Percentiles rank a stretch among this genome's conserved stretches.
Evolutionary conservation across 106 monocot species (phyloP).

Genomic region (Posidonia australis): DNA sequence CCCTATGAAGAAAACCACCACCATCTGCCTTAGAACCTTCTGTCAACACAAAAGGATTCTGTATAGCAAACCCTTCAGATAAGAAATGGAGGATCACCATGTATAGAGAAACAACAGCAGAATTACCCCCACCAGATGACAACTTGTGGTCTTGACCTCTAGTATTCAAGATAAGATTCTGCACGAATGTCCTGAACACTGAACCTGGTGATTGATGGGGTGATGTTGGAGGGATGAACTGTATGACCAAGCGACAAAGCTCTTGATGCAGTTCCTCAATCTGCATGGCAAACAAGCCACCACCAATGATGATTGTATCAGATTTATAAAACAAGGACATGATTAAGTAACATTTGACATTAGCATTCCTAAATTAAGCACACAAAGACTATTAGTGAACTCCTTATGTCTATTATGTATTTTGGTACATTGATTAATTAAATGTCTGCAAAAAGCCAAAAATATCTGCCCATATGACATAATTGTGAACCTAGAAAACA

Average conservation of each 20-base stretch:
- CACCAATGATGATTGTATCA: background rate
- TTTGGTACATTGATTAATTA: too few species aligned
- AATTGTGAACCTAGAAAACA: too few species aligned
- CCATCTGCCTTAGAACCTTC: conserved; percentile 19
- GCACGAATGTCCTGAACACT: conserved; percentile 75
- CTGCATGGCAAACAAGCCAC: conserved; percentile 37
- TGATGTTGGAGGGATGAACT: conserved; percentile 58
- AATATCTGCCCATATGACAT: too few species aligned
- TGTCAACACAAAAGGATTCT: conserved; percentile 19
- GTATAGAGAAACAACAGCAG: conserved; percentile 69
- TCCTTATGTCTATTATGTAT: background rate
- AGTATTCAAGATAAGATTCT: conserved; percentile 55
- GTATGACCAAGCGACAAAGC: conserved; percentile 68
- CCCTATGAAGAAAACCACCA: conserved; percentile 73
- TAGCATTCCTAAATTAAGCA: background rate
- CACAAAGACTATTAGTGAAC: background rate
- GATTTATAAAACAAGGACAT: background rate
- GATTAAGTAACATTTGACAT: background rate
- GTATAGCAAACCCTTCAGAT: conserved; percentile 70
- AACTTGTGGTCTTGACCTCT: conserved; percentile 51
- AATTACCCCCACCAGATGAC: conserved; percentile 35
- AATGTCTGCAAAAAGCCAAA: too few species aligned
- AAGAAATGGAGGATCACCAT: conserved; percentile 89
- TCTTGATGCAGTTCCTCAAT: conserved; percentile 89
- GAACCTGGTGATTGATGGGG: conserved; percentile 56